Conservation (phyloP, 805 yeast species). For the Pichia eremophila region DNA sequence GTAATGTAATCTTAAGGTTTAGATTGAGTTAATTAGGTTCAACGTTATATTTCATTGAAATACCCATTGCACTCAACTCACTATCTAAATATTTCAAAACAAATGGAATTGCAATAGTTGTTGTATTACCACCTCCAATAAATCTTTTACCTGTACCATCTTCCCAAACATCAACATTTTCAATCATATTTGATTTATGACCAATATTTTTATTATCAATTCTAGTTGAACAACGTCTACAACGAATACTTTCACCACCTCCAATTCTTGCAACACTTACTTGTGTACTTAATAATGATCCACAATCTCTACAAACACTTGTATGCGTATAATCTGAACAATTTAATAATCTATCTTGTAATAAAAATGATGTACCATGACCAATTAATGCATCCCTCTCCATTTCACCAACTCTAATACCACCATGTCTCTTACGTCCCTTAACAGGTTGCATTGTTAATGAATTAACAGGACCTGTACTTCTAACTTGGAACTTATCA, state of each 20-base stretch:
- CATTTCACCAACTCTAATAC: conserved; percentile 99
- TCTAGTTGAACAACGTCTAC: conserved; percentile 82
- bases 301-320: conserved; percentile 84
- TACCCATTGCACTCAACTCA: conserved; percentile 96
- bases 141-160: conserved; percentile 91
- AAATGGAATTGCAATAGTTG: conserved; percentile 93
- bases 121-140: conserved; percentile 88
- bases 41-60: conserved; percentile 82
- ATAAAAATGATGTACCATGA: conserved; percentile 90
- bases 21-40: conserved; percentile 37
- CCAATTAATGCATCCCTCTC: conserved; percentile 98
- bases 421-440: conserved; percentile 98
- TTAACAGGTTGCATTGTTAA: conserved; percentile 99
- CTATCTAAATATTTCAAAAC: conserved; percentile 92
- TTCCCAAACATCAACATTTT: conserved; percentile 83
- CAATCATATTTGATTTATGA: conserved; percentile 41
- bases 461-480: conserved; percentile 96
- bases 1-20: too few species aligned
- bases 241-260: conserved; percentile 62
- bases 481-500: conserved; percentile 98
- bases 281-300: conserved; percentile 84
- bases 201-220: conserved; percentile 35
- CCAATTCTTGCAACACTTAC: conserved; percentile 89
- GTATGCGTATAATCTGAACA: conserved; percentile 95
- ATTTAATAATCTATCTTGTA: conserved; percentile 90